Evolutionary conservation across 495 filamentous ascomycete genomes (phyloP), one percentile per base, ranked within the genome.

Genomic region (Friedmanniomyces simplex): DNA sequence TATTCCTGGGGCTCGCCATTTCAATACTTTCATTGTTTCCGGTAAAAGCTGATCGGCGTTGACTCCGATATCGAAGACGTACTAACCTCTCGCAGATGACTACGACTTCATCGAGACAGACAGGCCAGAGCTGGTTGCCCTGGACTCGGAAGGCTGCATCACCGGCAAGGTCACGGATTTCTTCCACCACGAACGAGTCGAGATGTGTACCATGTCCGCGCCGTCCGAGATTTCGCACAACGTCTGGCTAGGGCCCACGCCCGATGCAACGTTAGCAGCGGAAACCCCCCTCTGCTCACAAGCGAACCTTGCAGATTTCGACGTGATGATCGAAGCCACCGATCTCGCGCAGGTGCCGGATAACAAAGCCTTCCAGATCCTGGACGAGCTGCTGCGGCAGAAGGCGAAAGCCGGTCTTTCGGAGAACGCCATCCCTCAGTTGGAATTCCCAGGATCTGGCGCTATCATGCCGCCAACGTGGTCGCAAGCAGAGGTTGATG

Each of bases 371-470:
- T 68, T 87, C 21, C 77, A 79, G 26, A 74, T 79, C 26, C 76
- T 90, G 21, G 78, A 81, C 34, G 76, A 74, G 37, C 73, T 80
- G 28, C 73, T 86, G 46, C 59, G 65, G 1, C 67, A 66, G 11
- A 43, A 49, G 5, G 61, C 57, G 20, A 55, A 54, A n/a, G 18
- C 24, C 1, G 11, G 24, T 14, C 47, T 60, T 12, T 24, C 28
- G 11, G 71, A 76, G 32, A 72, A 77, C 50, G 76, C 77, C 14
- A 76, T 77, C 10, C 77, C 78, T 51, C 78, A 82, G 52, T 73
- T 96, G 34, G 87, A 95, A 58, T 96, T 96, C 63, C 93, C 93
- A 2, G 91, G 89, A 0, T 96, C 90, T 12, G 93, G 93, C 8
- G 90, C 88, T 58, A 88, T 96, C 46, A 77, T 89, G 61, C 81